Evolutionary conservation across 139 green algal species (phyloP).

Genomic region (Mesotaenium endlicherianum): DNA sequence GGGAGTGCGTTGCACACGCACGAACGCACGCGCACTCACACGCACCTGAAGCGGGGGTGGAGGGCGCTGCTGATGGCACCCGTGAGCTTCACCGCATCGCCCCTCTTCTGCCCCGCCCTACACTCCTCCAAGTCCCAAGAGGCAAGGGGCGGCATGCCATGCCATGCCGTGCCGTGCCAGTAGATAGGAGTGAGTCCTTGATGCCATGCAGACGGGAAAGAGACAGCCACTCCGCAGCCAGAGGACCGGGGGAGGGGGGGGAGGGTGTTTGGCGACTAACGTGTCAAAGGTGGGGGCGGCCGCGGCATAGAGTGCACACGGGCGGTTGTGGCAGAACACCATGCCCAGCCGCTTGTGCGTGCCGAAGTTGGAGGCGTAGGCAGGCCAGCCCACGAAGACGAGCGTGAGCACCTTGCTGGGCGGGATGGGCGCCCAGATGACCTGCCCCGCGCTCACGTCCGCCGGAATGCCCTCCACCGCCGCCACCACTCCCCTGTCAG

Average conservation of each 20-base stretch:
- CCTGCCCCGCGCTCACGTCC: constrained; percentile 65
- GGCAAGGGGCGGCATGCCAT: no score
- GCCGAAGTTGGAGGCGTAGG: constrained; percentile 64
- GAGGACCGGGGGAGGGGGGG: no score
- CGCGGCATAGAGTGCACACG: constrained; percentile 52
- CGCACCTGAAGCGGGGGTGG: constrained; percentile 47
- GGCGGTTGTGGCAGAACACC: constrained; percentile 86
- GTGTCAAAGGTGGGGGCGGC: constrained; percentile 3
- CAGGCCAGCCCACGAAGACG: constrained; percentile 72
- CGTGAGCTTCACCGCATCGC: constrained; percentile 50
- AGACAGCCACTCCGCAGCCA: no score
- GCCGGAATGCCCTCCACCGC: constrained; percentile 50
- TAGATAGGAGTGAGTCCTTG: no score
- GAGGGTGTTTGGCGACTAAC: no score
- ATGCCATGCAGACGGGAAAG: no score
- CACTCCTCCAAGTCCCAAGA: background rate
- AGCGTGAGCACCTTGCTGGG: background rate
- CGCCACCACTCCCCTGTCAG: constrained; percentile 53
- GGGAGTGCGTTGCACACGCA: no score
- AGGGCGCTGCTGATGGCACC: constrained; percentile 46
- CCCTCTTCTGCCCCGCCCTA: background rate
- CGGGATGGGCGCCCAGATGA: constrained; percentile 64
- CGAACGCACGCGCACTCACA: no score
- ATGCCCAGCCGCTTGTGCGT: constrained; percentile 69
- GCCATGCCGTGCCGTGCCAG: no score